Conservation (phyloP, 352 stramenopile genomes). For the Phytophthora pluvialis region DNA sequence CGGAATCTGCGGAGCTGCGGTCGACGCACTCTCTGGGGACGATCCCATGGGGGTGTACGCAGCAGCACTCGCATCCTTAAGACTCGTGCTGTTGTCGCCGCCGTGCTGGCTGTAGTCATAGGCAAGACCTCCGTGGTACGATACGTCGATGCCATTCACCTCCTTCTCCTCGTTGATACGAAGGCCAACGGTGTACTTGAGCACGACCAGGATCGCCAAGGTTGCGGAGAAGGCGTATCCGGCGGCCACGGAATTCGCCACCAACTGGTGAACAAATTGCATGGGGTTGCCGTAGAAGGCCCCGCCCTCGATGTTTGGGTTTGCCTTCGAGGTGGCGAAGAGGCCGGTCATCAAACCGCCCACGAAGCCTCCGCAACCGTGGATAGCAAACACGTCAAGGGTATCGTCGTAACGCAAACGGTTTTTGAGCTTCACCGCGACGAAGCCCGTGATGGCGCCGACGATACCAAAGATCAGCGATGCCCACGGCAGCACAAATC, state of each 20-base stretch:
- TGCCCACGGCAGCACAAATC: slow-evolving; percentile 67
- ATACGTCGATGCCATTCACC: slow-evolving; percentile 73
- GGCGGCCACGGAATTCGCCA: slow-evolving; percentile 52
- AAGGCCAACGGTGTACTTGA: slow-evolving; percentile 74
- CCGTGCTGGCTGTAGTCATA: slow-evolving; percentile 60
- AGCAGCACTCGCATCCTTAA: too few species aligned
- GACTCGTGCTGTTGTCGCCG: background rate
- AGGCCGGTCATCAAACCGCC: slow-evolving; percentile 70
- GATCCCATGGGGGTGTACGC: too few species aligned
- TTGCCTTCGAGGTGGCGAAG: slow-evolving; percentile 60
- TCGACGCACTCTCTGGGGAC: too few species aligned
- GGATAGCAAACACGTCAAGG: slow-evolving; percentile 78
- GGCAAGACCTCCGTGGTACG: slow-evolving; percentile 71
- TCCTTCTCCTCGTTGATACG: slow-evolving; percentile 79
- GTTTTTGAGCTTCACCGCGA: slow-evolving; percentile 65
- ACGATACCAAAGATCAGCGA: slow-evolving; percentile 75
- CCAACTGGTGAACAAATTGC: slow-evolving; percentile 58
- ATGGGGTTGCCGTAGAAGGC: slow-evolving; percentile 56
- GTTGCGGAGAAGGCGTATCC: slow-evolving; percentile 66
- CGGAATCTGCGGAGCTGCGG: too few species aligned
- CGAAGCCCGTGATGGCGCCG: slow-evolving; percentile 52
- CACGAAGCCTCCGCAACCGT: slow-evolving; percentile 63
- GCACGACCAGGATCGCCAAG: slow-evolving; percentile 62
- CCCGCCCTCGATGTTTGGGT: slow-evolving; percentile 54
- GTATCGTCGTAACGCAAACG: slow-evolving; percentile 74